Evolutionary conservation across 179 eudicot genomes (phyloP), one percentile per base, ranked within the genome.

Genomic region (Spergularia azorica): DNA sequence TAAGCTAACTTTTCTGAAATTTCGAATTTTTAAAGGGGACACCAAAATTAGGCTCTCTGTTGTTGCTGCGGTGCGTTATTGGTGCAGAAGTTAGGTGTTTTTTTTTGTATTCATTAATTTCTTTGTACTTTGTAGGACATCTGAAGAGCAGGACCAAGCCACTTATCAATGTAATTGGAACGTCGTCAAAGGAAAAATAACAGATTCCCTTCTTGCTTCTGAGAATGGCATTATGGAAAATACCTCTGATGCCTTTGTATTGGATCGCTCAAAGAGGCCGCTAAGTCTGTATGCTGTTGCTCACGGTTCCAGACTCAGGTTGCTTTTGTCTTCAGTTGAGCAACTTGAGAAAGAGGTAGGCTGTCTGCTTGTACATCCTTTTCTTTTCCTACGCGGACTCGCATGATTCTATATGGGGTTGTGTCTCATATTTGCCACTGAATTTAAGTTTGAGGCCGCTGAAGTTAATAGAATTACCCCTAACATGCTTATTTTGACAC

Each of bases 271-370:
- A 73, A 88, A 76, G 67, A 87, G 80, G 58, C 92, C 91, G 81
- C 76, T 90, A 77, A 91, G 93, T 87, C 82, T 95, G 77, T 91
- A 73, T 82, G 97, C 98, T 72, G 71, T 93, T 75, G 90, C 92
- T 41, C 88, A 83, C 59, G 91, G 86, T 80, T 91, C 97, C 63
- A 90, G 97, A 83, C 78, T 91, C 65, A 86, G 93, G 60, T 81
- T 93, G 88, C 86, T 93, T 74, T 86, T 86, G 88, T 86, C 90
- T 72, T 86, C 90, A 56, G 83, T 88, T 83, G 88, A 90, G 85
- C 85, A 88, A 89, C 98, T 95, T 64, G 90, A 89, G 86, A 84
- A 93, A 87, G 91, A 93, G 98, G 98, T 88, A 86, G 76, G 87
- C 82, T 13, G 58, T 66, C 51, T 16, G 63, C 18, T 58, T 61